A percentile compares a stretch with the other conserved stretches of the same genome.
These are phyloP conservation scores for Acrocalymma vagum DNA, from an alignment of 2,329 filamentous ascomycete genomes.

Conservation along the genomic window DNA sequence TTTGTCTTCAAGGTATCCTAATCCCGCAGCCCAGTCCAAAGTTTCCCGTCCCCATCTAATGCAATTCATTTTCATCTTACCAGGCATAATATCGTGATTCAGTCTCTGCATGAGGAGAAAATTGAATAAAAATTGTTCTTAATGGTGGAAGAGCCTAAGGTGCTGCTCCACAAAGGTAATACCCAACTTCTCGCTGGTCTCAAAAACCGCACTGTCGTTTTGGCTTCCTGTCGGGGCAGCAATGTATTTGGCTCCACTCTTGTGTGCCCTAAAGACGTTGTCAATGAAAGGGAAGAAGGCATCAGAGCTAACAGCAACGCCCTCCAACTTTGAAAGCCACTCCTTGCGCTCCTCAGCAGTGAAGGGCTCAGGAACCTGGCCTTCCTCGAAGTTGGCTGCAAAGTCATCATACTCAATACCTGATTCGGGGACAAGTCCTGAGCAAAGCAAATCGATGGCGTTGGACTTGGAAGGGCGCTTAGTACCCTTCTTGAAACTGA, in stretches of 20 bases:
- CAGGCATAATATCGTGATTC: too few species aligned
- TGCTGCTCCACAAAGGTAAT: slow-evolving; percentile 97
- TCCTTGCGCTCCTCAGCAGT: slow-evolving; percentile 82
- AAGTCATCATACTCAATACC: slow-evolving; percentile 87
- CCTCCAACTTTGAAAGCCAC: slow-evolving; percentile 83
- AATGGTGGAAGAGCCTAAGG: slow-evolving; percentile 94
- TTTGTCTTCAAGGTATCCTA: too few species aligned
- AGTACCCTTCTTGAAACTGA: slow-evolving; percentile 97
- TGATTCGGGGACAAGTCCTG: slow-evolving; percentile 83
- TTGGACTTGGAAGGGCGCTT: slow-evolving; percentile 99
- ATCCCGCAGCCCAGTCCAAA: too few species aligned
- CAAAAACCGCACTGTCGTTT: slow-evolving; percentile 82
- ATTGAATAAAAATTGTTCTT: too few species aligned
- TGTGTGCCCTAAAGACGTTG: slow-evolving; percentile 90
- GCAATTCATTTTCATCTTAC: too few species aligned
- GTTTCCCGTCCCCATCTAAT: too few species aligned
- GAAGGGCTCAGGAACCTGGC: slow-evolving; percentile 77
- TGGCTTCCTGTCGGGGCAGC: slow-evolving; percentile 91
- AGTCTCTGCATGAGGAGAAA: too few species aligned
- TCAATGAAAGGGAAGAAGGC: slow-evolving; percentile 99
- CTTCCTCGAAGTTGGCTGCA: slow-evolving; percentile 86
- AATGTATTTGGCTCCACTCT: slow-evolving; percentile 94
- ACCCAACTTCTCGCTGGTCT: slow-evolving; percentile 88
- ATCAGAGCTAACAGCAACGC: slow-evolving; percentile 90
- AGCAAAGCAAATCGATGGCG: slow-evolving; percentile 93